A percentile compares a stretch with the other conserved stretches of the same genome.
Evolutionary conservation across 352 stramenopile species (phyloP).

Genomic region (Pythium aquatile): DNA sequence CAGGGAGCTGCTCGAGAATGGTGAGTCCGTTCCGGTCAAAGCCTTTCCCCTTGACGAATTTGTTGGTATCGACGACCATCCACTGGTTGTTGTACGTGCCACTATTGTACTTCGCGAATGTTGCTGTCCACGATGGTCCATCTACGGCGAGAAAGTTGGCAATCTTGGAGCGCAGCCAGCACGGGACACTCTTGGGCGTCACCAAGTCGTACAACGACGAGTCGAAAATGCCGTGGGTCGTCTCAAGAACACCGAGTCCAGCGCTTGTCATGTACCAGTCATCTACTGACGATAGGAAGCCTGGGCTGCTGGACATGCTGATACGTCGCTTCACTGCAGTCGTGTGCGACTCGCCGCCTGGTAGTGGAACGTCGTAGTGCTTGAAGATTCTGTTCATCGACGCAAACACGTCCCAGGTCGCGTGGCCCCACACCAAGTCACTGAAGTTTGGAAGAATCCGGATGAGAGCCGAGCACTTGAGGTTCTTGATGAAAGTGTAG

Average conservation of each 20-base stretch:
- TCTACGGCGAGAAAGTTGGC: conserved; percentile 48
- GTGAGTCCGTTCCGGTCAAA: conserved; percentile 50
- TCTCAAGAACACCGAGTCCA: conserved; percentile 64
- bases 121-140: conserved; percentile 44
- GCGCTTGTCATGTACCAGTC: conserved; percentile 75
- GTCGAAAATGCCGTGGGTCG: conserved; percentile 68
- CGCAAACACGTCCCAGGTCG: conserved; percentile 68
- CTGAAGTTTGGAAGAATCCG: conserved; percentile 52
- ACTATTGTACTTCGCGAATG: conserved; percentile 61
- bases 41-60: conserved; percentile 38
- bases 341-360: conserved; percentile 11
- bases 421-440: conserved; percentile 68
- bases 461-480: conserved; percentile 76
- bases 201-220: conserved; percentile 48
- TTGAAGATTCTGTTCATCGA: conserved; percentile 83
- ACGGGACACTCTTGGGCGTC: conserved; percentile 47
- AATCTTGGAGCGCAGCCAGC: conserved; percentile 60
- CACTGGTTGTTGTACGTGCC: conserved; percentile 87
- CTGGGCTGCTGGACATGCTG: conserved; percentile 76
- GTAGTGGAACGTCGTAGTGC: conserved; percentile 66
- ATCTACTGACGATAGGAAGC: conserved; percentile 73
- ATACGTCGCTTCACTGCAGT: conserved; percentile 34
- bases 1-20: conserved; percentile 75
- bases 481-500: conserved; percentile 48
- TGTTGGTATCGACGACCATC: conserved; percentile 75